Conservation (phyloP, 169 alveolate species). For the Babesia ovis region DNA sequence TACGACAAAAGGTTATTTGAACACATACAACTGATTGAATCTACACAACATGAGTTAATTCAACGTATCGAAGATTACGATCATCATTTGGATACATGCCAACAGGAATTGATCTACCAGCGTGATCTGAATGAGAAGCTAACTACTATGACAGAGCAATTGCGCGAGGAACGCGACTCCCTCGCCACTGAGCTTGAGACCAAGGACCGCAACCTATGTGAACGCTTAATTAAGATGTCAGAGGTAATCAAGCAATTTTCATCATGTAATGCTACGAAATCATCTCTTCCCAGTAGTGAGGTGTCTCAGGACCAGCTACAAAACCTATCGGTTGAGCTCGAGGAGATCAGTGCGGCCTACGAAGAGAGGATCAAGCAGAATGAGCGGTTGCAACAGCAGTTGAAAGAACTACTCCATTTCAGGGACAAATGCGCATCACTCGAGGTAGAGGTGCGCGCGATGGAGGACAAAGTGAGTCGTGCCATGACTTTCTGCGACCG, state of each 20-base stretch:
- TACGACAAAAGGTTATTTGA: not conserved
- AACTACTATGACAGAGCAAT: not conserved
- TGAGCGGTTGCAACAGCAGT: constrained; percentile 45
- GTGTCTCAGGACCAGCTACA: constrained; percentile 50
- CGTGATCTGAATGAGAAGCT: not conserved
- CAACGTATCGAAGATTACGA: constrained; percentile 17
- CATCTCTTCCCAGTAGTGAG: not conserved
- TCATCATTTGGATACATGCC: not conserved
- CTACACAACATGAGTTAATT: not conserved
- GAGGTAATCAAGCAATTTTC: not conserved
- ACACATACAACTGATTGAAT: not conserved
- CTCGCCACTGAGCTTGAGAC: not conserved
- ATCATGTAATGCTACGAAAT: not conserved
- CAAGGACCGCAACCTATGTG: constrained; percentile 1
- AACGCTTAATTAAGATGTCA: not conserved
- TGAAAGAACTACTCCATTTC: constrained; percentile 8
- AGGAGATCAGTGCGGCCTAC: constrained; percentile 58
- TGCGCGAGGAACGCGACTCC: constrained; percentile 6
- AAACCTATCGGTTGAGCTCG: constrained; percentile 47
- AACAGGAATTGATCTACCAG: constrained; percentile 1
- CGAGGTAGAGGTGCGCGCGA: constrained; percentile 11
- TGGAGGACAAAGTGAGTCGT: constrained; percentile 41
- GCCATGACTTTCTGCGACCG: constrained; percentile 23
- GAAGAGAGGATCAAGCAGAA: constrained; percentile 48
- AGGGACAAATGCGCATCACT: constrained; percentile 11